phyloP scores from a whole-genome alignment of 768 basidiomycete genomes.

The Leccinum truebloodii region DNA sequence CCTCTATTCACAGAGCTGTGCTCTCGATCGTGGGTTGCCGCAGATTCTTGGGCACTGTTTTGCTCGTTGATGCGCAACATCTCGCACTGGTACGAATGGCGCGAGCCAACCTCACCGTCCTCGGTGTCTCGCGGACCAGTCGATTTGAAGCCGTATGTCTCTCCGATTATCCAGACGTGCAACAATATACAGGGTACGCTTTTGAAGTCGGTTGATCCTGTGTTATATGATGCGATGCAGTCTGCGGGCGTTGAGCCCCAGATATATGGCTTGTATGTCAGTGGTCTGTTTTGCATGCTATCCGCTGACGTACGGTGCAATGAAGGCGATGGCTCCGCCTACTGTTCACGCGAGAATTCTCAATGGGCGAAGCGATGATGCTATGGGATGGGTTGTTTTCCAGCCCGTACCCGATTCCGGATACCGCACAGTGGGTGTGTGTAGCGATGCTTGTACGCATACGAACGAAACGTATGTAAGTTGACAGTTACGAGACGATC shows the following conservation, averaged over 20 bases:
- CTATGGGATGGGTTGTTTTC: constrained; percentile 98
- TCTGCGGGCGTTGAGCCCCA: constrained; percentile 89
- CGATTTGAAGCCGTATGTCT: constrained; percentile 63
- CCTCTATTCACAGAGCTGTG: constrained; percentile 58
- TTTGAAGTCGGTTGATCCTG: constrained; percentile 77
- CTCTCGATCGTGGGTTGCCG: constrained; percentile 67
- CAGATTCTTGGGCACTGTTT: constrained; percentile 89
- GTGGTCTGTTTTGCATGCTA: constrained; percentile 10
- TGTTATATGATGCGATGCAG: constrained; percentile 74
- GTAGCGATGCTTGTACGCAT: constrained; percentile 95
- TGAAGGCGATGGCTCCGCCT: constrained; percentile 89
- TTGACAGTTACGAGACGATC: neutral
- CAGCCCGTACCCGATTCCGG: constrained; percentile 68
- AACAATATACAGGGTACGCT: constrained; percentile 74
- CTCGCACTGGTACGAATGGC: constrained; percentile 81
- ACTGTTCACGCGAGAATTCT: constrained; percentile 91
- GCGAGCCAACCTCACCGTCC: constrained; percentile 38
- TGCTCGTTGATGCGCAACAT: constrained; percentile 73
- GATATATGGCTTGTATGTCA: constrained; percentile 88
- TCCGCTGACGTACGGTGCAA: constrained; percentile 14
- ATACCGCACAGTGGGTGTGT: constrained; percentile 83
- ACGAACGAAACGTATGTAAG: constrained; percentile 74
- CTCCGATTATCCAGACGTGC: constrained; percentile 86
- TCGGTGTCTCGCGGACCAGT: constrained; percentile 40
- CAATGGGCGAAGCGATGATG: constrained; percentile 74